Percentiles rank a stretch among this genome's conserved stretches.
Evolutionary conservation across 176 grass and related monocot species (phyloP).

Genomic region (Musa beccarii): DNA sequence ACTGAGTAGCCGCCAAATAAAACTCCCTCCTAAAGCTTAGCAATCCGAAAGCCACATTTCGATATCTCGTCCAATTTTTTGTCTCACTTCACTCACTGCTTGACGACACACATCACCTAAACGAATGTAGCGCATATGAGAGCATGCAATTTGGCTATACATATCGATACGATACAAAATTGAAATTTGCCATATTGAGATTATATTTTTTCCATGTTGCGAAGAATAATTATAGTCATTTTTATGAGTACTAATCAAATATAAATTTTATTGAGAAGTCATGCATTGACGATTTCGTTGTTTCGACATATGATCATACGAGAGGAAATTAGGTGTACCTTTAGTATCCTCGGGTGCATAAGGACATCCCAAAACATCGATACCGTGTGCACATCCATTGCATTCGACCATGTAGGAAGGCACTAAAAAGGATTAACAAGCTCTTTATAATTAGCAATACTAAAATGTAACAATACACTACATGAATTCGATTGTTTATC

Average conservation of each 20-base stretch:
- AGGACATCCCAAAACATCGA: conserved; percentile 79
- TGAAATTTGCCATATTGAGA: no score
- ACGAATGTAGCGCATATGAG: not conserved
- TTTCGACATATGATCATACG: no score
- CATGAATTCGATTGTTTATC: no score
- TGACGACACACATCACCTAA: conserved; percentile 48
- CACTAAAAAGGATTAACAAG: conserved; percentile 33
- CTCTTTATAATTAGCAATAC: not conserved
- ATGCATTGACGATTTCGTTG: no score
- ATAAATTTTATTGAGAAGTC: no score
- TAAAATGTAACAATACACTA: not conserved
- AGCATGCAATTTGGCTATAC: not conserved
- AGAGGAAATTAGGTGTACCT: conserved; percentile 30
- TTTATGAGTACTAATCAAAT: no score
- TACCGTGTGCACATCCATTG: conserved; percentile 69
- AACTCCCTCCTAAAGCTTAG: conserved; percentile 15
- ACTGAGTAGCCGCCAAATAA: no score
- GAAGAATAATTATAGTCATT: no score
- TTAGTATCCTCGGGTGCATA: conserved; percentile 49
- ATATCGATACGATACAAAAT: no score
- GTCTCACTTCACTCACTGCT: conserved; percentile 46
- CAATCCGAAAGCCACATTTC: conserved; percentile 70
- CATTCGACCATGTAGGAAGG: conserved; percentile 75
- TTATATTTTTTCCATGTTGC: no score
- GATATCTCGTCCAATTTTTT: conserved; percentile 44